phyloP scores from a whole-genome alignment of 371 early-diverging fungal species.

The Smittium mucronatum region DNA sequence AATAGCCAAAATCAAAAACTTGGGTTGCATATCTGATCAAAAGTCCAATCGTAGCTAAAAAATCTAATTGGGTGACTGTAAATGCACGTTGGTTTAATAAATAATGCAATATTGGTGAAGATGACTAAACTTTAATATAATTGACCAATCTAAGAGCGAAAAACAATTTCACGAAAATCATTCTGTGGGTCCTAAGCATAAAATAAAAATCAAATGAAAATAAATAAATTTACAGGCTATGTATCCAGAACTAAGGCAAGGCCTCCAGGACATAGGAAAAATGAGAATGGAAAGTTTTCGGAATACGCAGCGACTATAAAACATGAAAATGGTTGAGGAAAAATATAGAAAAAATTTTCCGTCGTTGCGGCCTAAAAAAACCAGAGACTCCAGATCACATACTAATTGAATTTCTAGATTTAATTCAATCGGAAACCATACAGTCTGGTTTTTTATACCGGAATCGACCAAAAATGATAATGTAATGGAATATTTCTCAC shows the following conservation, averaged over 20 bases:
- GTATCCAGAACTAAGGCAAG: neutral
- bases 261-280: neutral
- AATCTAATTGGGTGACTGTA: neutral
- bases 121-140: neutral
- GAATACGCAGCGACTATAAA: neutral
- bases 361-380: neutral
- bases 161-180: neutral
- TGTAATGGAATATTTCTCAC: too few relatives aligned
- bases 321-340: neutral
- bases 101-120: neutral
- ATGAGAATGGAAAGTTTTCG: neutral
- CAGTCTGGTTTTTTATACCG: too few relatives aligned
- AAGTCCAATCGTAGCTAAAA: neutral
- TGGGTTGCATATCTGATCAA: neutral
- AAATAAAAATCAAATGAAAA: neutral
- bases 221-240: neutral
- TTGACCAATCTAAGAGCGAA: neutral
- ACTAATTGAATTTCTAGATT: neutral
- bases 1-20: neutral
- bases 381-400: neutral
- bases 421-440: neutral
- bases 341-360: neutral
- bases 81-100: neutral
- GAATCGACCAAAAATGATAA: too few relatives aligned
- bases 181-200: neutral